A percentile compares a stretch with the other conserved stretches of the same genome.
These are phyloP conservation scores for Exophiala spinifera DNA, from an alignment of 2,329 filamentous ascomycete genomes.

Conservation along the genomic window DNA sequence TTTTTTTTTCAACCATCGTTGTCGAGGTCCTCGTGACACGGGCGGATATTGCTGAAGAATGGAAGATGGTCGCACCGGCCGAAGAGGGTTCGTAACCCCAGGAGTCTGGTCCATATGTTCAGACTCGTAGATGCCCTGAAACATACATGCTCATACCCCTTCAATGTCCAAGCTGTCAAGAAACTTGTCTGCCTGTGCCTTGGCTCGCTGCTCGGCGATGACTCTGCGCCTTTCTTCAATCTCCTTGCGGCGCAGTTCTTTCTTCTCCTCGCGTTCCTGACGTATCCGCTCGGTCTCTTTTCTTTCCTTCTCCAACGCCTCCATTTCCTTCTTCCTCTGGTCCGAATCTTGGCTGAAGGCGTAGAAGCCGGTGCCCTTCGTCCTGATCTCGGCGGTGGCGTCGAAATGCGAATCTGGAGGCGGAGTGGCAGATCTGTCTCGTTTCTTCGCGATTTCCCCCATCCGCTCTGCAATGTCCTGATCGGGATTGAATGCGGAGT, in stretches of 20 bases:
- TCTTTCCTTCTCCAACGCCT: slow-evolving; percentile 64
- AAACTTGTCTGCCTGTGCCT: slow-evolving; percentile 70
- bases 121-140: too few relatives aligned
- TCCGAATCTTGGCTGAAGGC: slow-evolving; percentile 77
- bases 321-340: slow-evolving; percentile 69
- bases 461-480: slow-evolving; percentile 64
- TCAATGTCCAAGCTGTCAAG: slow-evolving; percentile 50
- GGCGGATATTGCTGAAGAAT: too few relatives aligned
- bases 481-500: slow-evolving; percentile 75
- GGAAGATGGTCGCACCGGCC: too few relatives aligned
- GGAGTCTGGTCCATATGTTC: too few relatives aligned
- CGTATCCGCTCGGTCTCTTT: slow-evolving; percentile 65
- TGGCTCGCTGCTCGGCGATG: slow-evolving; percentile 54
- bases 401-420: slow-evolving; percentile 83
- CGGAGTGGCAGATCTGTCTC: slow-evolving; percentile 76
- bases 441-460: slow-evolving; percentile 71
- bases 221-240: slow-evolving; percentile 57
- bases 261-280: slow-evolving; percentile 54
- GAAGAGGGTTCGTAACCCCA: too few relatives aligned
- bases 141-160: slow-evolving; percentile 9
- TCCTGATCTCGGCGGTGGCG: slow-evolving; percentile 75
- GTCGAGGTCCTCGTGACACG: too few relatives aligned
- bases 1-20: too few relatives aligned
- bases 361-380: slow-evolving; percentile 88
- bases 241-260: slow-evolving; percentile 57